phyloP scores from a whole-genome alignment of 2,329 filamentous ascomycete species.

The Chaetomium globosum region DNA sequence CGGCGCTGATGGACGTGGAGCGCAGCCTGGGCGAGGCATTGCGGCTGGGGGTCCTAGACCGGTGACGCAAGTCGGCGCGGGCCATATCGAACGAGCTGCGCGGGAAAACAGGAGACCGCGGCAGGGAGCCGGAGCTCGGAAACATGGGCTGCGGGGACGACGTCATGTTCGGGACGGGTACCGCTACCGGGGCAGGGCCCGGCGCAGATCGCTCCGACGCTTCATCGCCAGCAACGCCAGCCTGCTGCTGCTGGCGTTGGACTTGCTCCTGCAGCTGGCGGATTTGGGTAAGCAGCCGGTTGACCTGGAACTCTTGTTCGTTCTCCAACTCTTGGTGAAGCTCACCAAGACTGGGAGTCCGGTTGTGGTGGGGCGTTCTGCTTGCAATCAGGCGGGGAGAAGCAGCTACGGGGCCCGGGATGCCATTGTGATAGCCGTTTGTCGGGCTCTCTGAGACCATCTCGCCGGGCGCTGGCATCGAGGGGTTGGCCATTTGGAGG shows the following conservation, averaged over 20 bases:
- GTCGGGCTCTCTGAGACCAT: constrained; percentile 54
- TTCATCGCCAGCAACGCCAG: constrained; percentile 44
- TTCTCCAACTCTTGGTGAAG: constrained; percentile 78
- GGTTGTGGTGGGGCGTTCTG: constrained; percentile 63
- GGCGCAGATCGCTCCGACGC: constrained; percentile 47
- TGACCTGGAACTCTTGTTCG: constrained; percentile 79
- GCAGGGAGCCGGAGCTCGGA: constrained; percentile 48
- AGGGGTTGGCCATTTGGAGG: constrained; percentile 71
- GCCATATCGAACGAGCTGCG: constrained; percentile 63
- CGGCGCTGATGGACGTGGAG: constrained; percentile 60
- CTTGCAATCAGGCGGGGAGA: constrained; percentile 50
- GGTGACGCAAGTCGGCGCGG: constrained; percentile 57
- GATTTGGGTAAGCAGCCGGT: constrained; percentile 76
- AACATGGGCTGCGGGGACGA: constrained; percentile 36
- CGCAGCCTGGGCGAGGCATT: constrained; percentile 60
- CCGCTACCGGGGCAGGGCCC: constrained; percentile 12
- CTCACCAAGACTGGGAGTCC: constrained; percentile 72
- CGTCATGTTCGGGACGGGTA: constrained; percentile 37
- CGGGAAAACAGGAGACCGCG: constrained; percentile 55
- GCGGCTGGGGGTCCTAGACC: constrained; percentile 62
- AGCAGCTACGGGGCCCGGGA: constrained; percentile 50
- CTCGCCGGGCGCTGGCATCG: constrained; percentile 68
- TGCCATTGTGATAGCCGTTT: constrained; percentile 43
- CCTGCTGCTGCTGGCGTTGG: constrained; percentile 49
- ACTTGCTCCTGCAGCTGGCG: constrained; percentile 70